Conservation (phyloP, 495 filamentous ascomycete species). For the Xylaria telfairii region DNA sequence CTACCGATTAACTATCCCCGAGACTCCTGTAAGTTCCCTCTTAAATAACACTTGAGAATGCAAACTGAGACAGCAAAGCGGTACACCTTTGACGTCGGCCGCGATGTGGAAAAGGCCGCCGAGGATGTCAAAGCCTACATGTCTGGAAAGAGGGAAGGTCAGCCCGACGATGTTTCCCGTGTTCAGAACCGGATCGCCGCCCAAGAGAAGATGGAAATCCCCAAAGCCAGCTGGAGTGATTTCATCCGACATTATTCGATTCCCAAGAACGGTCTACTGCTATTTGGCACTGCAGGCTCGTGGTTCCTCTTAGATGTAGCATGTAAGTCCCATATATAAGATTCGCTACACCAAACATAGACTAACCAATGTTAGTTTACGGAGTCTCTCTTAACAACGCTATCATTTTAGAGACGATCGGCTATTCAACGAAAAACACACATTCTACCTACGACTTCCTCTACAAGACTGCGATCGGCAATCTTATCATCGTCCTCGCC, state of each 20-base stretch:
- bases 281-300: conserved; percentile 78
- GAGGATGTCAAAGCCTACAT: conserved; percentile 71
- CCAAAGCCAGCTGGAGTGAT: conserved; percentile 70
- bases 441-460: conserved; percentile 67
- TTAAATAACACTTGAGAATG: background rate
- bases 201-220: conserved; percentile 54
- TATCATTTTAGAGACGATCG: conserved; percentile 69
- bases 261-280: conserved; percentile 70
- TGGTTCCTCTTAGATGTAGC: conserved; percentile 78
- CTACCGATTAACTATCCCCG: conserved; percentile 81
- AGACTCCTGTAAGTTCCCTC: conserved; percentile 75
- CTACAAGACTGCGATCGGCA: conserved; percentile 74
- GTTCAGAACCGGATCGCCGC: conserved; percentile 54
- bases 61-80: conserved; percentile 36
- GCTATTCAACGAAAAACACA: conserved; percentile 62
- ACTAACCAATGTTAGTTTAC: conserved; percentile 54
- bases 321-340: conserved; percentile 28
- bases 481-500: conserved; percentile 75
- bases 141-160: conserved; percentile 59
- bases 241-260: conserved; percentile 68
- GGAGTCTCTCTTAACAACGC: conserved; percentile 78
- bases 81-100: conserved; percentile 84
- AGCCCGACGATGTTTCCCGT: conserved; percentile 67
- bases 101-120: conserved; percentile 75
- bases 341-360: background rate